These are phyloP conservation scores for Colletotrichum cuscutae DNA, from an alignment of 2,329 filamentous ascomycete species.

Conservation along the genomic window DNA sequence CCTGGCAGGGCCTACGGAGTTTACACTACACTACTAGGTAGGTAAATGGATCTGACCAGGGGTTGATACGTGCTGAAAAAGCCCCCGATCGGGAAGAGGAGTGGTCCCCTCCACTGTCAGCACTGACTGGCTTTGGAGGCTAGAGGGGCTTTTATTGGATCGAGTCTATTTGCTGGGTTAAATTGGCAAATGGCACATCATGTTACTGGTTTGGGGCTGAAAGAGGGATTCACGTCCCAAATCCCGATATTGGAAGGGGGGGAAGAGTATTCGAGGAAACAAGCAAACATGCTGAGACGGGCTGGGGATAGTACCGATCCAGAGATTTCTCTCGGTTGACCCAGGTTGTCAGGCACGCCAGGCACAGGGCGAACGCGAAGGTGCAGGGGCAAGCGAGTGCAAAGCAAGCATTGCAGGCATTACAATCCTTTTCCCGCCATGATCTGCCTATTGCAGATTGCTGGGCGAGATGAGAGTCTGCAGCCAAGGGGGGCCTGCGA, in stretches of 20 bases:
- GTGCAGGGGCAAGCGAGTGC: not conserved
- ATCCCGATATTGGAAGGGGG: not conserved
- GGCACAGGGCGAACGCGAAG: too few species aligned
- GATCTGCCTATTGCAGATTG: slow-evolving; percentile 10
- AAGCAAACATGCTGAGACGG: slow-evolving; percentile 5
- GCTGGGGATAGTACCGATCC: not conserved
- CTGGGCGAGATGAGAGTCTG: slow-evolving; percentile 6
- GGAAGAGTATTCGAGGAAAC: not conserved
- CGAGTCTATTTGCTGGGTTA: not conserved
- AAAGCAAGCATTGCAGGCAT: not conserved
- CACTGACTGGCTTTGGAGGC: not conserved
- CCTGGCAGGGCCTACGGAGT: not conserved
- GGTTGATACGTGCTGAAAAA: not conserved
- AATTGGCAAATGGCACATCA: not conserved
- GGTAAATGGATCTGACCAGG: not conserved
- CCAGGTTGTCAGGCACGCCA: not conserved
- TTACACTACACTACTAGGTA: too few species aligned
- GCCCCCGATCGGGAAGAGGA: not conserved
- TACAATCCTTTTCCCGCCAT: not conserved
- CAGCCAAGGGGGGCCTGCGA: not conserved
- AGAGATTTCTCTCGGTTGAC: not conserved
- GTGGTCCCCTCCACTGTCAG: not conserved
- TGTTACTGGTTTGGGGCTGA: not conserved
- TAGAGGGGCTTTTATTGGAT: not conserved
- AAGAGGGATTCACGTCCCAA: not conserved